Evolutionary conservation across 257 asterid genomes (phyloP).

Genomic region (Primulina tabacum): DNA sequence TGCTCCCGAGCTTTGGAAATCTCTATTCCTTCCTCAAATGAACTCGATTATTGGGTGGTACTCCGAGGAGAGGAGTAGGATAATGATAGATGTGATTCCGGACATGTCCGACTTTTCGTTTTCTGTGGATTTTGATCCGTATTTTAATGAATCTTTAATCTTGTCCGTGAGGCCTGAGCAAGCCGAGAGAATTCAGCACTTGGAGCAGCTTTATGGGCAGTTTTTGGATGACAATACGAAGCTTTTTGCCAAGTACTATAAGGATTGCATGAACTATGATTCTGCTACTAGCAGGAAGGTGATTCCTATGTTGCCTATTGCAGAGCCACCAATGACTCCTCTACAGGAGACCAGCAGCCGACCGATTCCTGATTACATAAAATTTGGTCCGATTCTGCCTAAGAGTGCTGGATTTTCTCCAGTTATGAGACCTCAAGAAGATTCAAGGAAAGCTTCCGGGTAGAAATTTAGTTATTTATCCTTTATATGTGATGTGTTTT

Average conservation of each 20-base stretch:
- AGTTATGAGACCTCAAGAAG: slow-evolving; percentile 34
- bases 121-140: slow-evolving; percentile 56
- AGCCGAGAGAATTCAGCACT: slow-evolving; percentile 54
- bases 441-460: slow-evolving; percentile 39
- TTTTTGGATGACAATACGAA: slow-evolving; percentile 71
- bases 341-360: slow-evolving; percentile 55
- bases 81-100: slow-evolving; percentile 72
- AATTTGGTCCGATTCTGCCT: slow-evolving; percentile 79
- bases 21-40: slow-evolving; percentile 70
- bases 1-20: slow-evolving; percentile 79
- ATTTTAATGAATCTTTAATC: slow-evolving; percentile 57
- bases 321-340: slow-evolving; percentile 81
- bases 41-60: slow-evolving; percentile 76
- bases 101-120: slow-evolving; percentile 64
- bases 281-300: slow-evolving; percentile 49
- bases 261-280: slow-evolving; percentile 64
- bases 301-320: slow-evolving; percentile 77
- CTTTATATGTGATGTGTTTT: neutral
- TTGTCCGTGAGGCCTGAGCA: slow-evolving; percentile 81
- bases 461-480: slow-evolving; percentile 3
- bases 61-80: slow-evolving; percentile 57
- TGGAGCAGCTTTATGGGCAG: slow-evolving; percentile 63
- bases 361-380: slow-evolving; percentile 66
- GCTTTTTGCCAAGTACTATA: slow-evolving; percentile 66
- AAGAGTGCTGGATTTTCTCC: slow-evolving; percentile 78